A percentile compares a stretch with the other conserved stretches of the same genome.
These are phyloP conservation scores for Psidium friedrichsthalianum DNA, from an alignment of 345 rosid species.

Conservation along the genomic window DNA sequence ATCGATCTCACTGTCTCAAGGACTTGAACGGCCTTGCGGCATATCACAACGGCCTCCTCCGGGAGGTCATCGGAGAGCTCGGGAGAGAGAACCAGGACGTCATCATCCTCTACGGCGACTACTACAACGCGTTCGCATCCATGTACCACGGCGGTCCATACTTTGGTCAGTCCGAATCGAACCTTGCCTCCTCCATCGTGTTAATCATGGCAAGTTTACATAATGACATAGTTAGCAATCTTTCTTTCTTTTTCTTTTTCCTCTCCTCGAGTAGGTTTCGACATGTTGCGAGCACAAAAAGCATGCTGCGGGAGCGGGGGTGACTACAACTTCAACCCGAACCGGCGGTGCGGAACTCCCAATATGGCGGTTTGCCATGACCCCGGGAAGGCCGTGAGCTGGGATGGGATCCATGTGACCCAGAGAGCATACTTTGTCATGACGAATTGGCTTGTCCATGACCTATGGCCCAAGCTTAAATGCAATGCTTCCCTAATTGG, in stretches of 20 bases:
- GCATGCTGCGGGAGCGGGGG: slow-evolving; percentile 3
- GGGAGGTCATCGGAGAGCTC: neutral
- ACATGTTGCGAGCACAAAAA: neutral
- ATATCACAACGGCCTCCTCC: neutral
- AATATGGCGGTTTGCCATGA: slow-evolving; percentile 4
- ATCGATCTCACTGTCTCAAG: neutral
- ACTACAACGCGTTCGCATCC: neutral
- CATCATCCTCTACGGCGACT: slow-evolving; percentile 1
- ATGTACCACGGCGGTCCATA: neutral
- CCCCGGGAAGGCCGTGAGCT: slow-evolving; percentile 1
- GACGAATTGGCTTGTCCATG: neutral
- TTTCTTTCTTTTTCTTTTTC: too few relatives aligned
- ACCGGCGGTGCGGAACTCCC: slow-evolving; percentile 6
- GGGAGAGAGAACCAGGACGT: neutral
- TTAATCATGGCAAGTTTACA: neutral
- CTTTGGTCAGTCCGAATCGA: neutral
- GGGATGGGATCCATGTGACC: slow-evolving; percentile 19
- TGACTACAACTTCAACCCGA: neutral
- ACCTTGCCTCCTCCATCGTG: neutral
- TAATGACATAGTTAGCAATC: neutral
- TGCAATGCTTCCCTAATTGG: neutral
- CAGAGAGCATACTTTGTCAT: neutral
- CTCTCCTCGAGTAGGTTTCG: neutral
- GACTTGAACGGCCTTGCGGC: neutral
- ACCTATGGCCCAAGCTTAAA: neutral